Conservation (phyloP, 108 stramenopile genomes). For the Fragilaria radians region DNA sequence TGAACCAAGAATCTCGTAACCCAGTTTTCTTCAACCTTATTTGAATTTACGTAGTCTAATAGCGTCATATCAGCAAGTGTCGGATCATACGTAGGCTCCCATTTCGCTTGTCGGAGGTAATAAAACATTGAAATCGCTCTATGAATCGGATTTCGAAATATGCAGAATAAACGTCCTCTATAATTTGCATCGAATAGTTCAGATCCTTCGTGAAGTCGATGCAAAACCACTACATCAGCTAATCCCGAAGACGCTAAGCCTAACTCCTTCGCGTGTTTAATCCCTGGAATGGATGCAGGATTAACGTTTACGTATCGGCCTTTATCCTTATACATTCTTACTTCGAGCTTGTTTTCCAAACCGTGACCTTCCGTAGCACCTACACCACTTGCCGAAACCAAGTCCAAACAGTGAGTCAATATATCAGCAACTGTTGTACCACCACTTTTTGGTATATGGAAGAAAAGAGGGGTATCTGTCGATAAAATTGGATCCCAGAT, state of each 20-base stretch:
- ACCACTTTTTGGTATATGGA: slow-evolving; percentile 6
- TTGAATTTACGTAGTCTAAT: neutral
- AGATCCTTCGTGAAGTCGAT: slow-evolving; percentile 7
- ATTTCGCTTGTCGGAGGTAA: neutral
- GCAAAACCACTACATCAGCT: slow-evolving; percentile 34
- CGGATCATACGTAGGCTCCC: neutral
- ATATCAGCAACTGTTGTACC: slow-evolving; percentile 1
- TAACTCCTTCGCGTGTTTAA: slow-evolving; percentile 26
- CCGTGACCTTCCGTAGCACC: slow-evolving; percentile 5
- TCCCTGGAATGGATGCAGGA: slow-evolving; percentile 24
- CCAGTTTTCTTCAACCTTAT: slow-evolving; percentile 11
- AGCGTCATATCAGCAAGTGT: neutral
- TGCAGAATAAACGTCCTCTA: slow-evolving; percentile 17
- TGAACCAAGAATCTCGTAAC: slow-evolving; percentile 32
- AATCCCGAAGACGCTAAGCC: slow-evolving; percentile 23
- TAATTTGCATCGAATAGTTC: slow-evolving; percentile 1
- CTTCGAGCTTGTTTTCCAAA: neutral
- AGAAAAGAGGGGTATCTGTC: slow-evolving; percentile 9
- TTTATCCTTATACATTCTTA: neutral
- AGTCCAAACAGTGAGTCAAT: slow-evolving; percentile 3
- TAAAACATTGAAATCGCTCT: slow-evolving; percentile 10
- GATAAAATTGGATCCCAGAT: too few species aligned
- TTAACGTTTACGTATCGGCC: slow-evolving; percentile 43
- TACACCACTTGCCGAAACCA: slow-evolving; percentile 6
- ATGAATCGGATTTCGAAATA: slow-evolving; percentile 38